Evolutionary conservation across 1,284 basidiomycete species (phyloP).

Genomic region (Inonotus obliquus): DNA sequence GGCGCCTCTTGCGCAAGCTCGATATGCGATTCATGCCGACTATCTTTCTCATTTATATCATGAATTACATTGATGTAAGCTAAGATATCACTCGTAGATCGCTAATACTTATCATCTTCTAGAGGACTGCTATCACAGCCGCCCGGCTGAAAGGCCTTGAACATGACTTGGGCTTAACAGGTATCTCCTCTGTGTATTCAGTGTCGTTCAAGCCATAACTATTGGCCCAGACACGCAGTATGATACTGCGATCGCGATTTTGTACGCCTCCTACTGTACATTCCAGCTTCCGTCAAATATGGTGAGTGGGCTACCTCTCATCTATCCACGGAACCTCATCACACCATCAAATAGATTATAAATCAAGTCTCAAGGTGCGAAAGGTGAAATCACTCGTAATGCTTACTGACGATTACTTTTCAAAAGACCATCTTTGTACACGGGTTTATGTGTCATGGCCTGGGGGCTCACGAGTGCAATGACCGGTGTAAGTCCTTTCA

Average conservation of each 20-base stretch:
- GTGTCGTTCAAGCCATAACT: neutral
- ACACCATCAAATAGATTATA: slow-evolving; percentile 35
- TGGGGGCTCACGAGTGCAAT: slow-evolving; percentile 24
- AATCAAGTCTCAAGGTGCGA: slow-evolving; percentile 46
- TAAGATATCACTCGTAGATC: too few species aligned
- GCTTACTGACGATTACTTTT: slow-evolving; percentile 16
- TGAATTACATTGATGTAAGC: slow-evolving; percentile 24
- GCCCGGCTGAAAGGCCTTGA: slow-evolving; percentile 13
- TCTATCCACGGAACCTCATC: slow-evolving; percentile 12
- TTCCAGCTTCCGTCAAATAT: slow-evolving; percentile 17
- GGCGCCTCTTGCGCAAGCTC: slow-evolving; percentile 18
- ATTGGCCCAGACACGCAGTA: slow-evolving; percentile 8
- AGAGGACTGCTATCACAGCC: slow-evolving; percentile 9
- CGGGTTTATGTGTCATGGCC: slow-evolving; percentile 23
- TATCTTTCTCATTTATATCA: slow-evolving; percentile 23
- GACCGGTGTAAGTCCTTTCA: slow-evolving; percentile 18
- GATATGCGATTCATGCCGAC: slow-evolving; percentile 22
- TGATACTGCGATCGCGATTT: slow-evolving; percentile 11
- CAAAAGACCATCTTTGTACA: slow-evolving; percentile 23
- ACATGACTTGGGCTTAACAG: slow-evolving; percentile 10
- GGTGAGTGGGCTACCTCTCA: neutral
- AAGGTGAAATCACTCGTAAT: neutral
- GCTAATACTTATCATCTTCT: neutral
- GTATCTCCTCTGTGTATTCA: slow-evolving; percentile 12
- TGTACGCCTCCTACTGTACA: slow-evolving; percentile 11